A percentile compares a stretch with the other conserved stretches of the same genome.
Conservation (phyloP, 495 filamentous ascomycete species). For the Hypoxylon lenormandii region DNA sequence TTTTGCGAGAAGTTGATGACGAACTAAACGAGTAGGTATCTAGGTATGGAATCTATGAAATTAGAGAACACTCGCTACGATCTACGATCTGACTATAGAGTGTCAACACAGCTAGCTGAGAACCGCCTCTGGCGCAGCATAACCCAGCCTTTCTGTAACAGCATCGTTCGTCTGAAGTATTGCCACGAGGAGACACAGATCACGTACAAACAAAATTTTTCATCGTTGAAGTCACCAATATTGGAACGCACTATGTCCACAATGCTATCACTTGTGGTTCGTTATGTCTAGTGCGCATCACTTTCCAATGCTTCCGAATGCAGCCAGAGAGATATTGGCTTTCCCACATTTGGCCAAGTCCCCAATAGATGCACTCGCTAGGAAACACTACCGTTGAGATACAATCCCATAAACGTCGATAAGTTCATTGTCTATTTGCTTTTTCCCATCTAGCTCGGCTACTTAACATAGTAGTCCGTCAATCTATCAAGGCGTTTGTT, state of each 20-base stretch:
- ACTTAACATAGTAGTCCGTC: background rate
- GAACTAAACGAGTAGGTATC: too few relatives aligned
- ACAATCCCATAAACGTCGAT: constrained; percentile 9
- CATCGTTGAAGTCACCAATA: background rate
- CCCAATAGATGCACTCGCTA: constrained; percentile 1
- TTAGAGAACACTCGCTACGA: too few relatives aligned
- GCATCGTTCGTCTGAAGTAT: background rate
- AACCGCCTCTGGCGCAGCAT: too few relatives aligned
- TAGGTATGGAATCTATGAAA: too few relatives aligned
- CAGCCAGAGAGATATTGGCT: background rate
- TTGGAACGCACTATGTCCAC: background rate
- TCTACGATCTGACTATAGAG: too few relatives aligned
- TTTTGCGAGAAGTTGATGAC: too few relatives aligned
- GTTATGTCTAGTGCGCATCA: constrained; percentile 1
- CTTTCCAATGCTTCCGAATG: constrained; percentile 7
- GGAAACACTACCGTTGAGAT: background rate
- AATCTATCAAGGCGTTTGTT: constrained; percentile 8
- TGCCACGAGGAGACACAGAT: background rate
- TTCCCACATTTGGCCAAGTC: constrained; percentile 17
- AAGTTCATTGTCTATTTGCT: constrained; percentile 14
- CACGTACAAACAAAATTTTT: background rate
- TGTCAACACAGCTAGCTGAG: too few relatives aligned
- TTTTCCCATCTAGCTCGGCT: constrained; percentile 16
- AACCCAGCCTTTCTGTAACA: too few relatives aligned
- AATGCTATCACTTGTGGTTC: constrained; percentile 8